Percentiles rank a stretch among this genome's conserved stretches.
These are phyloP conservation scores for Glycyrrhiza uralensis DNA, from an alignment of 306 rosid genomes.

Conservation along the genomic window DNA sequence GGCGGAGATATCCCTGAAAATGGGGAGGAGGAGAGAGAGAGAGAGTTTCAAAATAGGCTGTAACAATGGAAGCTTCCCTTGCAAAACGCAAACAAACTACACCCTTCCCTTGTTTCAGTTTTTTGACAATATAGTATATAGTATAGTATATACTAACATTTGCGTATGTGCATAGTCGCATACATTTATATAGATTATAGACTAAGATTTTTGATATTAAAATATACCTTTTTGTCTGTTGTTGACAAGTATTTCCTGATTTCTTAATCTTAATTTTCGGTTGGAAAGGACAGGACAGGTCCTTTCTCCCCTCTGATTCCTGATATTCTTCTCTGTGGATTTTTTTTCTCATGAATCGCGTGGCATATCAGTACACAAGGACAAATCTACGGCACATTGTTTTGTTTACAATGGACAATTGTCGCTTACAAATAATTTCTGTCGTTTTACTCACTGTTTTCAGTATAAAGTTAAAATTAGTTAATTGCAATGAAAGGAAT, in stretches of 20 bases:
- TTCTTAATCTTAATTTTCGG: background rate
- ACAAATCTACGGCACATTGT: background rate
- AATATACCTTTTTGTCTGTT: background rate
- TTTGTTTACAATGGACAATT: background rate
- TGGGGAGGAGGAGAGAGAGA: slow-evolving; percentile 15
- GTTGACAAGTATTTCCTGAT: slow-evolving; percentile 9
- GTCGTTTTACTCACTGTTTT: background rate
- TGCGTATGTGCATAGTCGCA: too few species aligned
- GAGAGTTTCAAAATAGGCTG: slow-evolving; percentile 1
- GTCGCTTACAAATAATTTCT: background rate
- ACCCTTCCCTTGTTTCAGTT: background rate
- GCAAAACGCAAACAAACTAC: background rate
- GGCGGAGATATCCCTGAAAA: slow-evolving; percentile 27
- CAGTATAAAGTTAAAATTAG: background rate
- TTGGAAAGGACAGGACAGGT: slow-evolving; percentile 14
- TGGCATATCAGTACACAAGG: background rate
- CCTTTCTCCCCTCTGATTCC: background rate
- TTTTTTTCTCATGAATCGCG: background rate
- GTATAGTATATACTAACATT: too few species aligned
- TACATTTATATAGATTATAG: too few species aligned
- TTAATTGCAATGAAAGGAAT: too few species aligned
- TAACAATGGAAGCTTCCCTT: background rate
- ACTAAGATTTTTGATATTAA: background rate
- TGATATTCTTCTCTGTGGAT: background rate
- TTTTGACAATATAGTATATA: background rate